These are phyloP conservation scores for Pseudogymnoascus sp. DNA, from an alignment of 2,329 filamentous ascomycete genomes.

Conservation along the genomic window DNA sequence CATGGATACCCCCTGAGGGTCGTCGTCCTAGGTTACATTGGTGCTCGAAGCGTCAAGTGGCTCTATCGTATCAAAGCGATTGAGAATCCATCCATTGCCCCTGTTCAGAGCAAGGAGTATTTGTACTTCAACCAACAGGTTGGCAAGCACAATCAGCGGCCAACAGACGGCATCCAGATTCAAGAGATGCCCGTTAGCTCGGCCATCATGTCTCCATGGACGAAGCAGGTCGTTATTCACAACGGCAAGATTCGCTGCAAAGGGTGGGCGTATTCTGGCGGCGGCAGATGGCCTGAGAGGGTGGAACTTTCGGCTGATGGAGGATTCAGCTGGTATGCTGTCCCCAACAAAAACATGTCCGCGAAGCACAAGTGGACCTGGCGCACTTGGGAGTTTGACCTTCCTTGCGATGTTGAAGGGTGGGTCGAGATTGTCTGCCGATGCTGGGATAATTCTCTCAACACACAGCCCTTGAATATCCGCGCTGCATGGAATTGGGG, in stretches of 20 bases:
- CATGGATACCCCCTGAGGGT: conserved; percentile 58
- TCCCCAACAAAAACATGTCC: conserved; percentile 51
- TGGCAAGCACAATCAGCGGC: conserved; percentile 59
- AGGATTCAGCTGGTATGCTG: conserved; percentile 57
- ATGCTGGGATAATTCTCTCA: conserved; percentile 54
- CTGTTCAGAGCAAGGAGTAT: conserved; percentile 58
- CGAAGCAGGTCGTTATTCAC: conserved; percentile 21
- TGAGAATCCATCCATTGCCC: conserved; percentile 44
- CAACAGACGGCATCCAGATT: conserved; percentile 61
- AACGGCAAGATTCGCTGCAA: conserved; percentile 32
- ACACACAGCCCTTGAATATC: conserved; percentile 50
- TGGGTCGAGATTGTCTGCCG: conserved; percentile 52
- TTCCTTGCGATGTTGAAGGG: conserved; percentile 54
- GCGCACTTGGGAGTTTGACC: conserved; percentile 54
- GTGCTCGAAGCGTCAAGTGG: conserved; percentile 63
- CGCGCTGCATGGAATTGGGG: conserved; percentile 57
- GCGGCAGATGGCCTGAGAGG: conserved; percentile 56
- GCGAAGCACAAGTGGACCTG: conserved; percentile 56
- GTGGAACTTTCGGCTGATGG: conserved; percentile 59
- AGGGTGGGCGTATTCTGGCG: conserved; percentile 62
- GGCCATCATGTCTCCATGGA: conserved; percentile 55
- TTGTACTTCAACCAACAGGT: conserved; percentile 59
- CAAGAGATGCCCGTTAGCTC: conserved; percentile 63
- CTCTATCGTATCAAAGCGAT: conserved; percentile 56
- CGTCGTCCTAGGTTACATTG: conserved; percentile 57